Evolutionary conservation across 1,139 yeast species (phyloP), one percentile per base, ranked within the genome.

Genomic region (Geotrichum carabidarum): DNA sequence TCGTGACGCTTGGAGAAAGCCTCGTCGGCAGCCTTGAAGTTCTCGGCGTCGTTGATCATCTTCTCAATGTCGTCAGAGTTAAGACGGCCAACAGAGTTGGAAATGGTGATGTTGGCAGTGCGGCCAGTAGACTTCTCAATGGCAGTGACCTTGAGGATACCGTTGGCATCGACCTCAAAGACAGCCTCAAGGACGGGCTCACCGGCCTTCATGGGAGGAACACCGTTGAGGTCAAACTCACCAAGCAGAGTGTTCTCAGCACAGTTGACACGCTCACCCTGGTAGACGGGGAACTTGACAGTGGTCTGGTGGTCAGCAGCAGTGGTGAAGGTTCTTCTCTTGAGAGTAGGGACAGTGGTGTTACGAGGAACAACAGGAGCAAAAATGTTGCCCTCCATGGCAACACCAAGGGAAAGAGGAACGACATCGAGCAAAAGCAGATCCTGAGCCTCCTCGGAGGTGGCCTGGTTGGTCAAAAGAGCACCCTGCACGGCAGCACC

Each of bases 201-300:
- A 79, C 98, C 98, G 78, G 96, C 97, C 77, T 86, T 87, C 91
- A 93, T 83, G 77, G 98, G 98, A 76, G 99, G 99, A 71, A 93
- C 89, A 79, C 93, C 93, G 83, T 88, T 89, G 77, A 93, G 87
- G 85, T 93, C 98, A 78, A 93, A 93, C 82, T 93, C 97, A 83
- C 99, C 99, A 76, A 93, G 87, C 74, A 91, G 85, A 74, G 96
- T 90, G 95, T 93, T 93, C 81, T 93, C 98, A 68, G 89, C 76
- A 83, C 98, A 91, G 95, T 91, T 93, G 74, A 90, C 96, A 83
- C 99, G 96, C 82, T 93, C 99, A 86, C 99, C 99, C 81, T 93
- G 98, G 93, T 91, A 93, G 64, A 93, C 98, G 78, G 97, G 99
- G 96, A 93, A 91, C 78, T 89, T 95, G 69, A 93, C 99, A 69